Conservation (phyloP, 257 asterid species). For the Verbascum thapsus region DNA sequence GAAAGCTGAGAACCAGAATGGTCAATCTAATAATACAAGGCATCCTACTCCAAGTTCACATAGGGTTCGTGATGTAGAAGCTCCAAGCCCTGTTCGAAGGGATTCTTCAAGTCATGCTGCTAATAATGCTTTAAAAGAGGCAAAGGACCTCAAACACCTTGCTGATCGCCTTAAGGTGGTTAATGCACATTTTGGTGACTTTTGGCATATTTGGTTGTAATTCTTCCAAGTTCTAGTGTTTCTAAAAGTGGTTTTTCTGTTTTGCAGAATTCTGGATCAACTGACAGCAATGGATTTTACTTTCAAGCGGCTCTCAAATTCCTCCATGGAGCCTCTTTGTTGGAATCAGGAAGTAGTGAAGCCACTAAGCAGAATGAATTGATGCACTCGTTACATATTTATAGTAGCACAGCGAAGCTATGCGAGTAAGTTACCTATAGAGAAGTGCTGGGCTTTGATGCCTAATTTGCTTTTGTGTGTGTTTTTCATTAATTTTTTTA, state of each 20-base stretch:
- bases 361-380: slow-evolving; percentile 70
- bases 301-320: slow-evolving; percentile 94
- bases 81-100: slow-evolving; percentile 81
- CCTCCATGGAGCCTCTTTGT: slow-evolving; percentile 90
- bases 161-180: slow-evolving; percentile 99
- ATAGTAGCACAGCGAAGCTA: slow-evolving; percentile 94
- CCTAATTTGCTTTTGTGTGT: slow-evolving; percentile 11
- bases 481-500: no score
- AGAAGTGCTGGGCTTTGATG: slow-evolving; percentile 7
- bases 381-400: slow-evolving; percentile 74
- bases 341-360: slow-evolving; percentile 79
- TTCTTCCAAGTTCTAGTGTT: slow-evolving; percentile 20
- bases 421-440: slow-evolving; percentile 77
- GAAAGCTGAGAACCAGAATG: slow-evolving; percentile 59
- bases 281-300: slow-evolving; percentile 74
- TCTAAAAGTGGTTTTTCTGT: slow-evolving; percentile 26
- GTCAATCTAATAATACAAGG: slow-evolving; percentile 45
- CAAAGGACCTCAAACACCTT: slow-evolving; percentile 88
- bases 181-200: slow-evolving; percentile 29
- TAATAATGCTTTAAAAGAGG: slow-evolving; percentile 86
- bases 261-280: slow-evolving; percentile 78
- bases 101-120: slow-evolving; percentile 87
- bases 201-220: neutral
- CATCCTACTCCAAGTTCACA: slow-evolving; percentile 63
- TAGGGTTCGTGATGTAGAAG: slow-evolving; percentile 62